These are phyloP conservation scores for Didymella arachidicola DNA, from an alignment of 2,329 filamentous ascomycete species.

Conservation along the genomic window DNA sequence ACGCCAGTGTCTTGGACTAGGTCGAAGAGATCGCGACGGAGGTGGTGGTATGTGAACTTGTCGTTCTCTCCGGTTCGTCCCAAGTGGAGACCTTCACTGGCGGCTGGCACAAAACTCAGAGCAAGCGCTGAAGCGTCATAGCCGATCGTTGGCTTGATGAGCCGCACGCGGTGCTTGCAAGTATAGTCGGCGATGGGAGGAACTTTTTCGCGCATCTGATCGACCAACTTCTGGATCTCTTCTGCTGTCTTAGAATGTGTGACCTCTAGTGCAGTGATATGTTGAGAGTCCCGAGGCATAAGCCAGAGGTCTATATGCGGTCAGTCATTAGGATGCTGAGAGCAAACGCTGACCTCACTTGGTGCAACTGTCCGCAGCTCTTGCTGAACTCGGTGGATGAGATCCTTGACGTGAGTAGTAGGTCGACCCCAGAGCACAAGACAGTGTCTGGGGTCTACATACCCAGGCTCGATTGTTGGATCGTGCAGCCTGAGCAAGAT, in stretches of 20 bases:
- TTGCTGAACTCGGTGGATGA: conserved; percentile 74
- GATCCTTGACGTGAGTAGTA: conserved; percentile 70
- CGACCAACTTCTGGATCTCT: conserved; percentile 71
- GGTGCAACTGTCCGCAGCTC: conserved; percentile 70
- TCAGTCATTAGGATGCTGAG: conserved; percentile 16
- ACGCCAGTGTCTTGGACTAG: conserved; percentile 68
- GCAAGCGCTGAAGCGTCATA: conserved; percentile 88
- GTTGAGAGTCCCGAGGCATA: conserved; percentile 79
- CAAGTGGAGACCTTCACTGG: conserved; percentile 61
- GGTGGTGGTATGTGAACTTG: conserved; percentile 86
- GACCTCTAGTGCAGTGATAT: conserved; percentile 86
- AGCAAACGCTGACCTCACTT: conserved; percentile 60
- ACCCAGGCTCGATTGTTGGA: conserved; percentile 70
- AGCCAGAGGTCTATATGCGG: conserved; percentile 74
- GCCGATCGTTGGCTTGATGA: conserved; percentile 83
- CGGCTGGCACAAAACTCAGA: conserved; percentile 83
- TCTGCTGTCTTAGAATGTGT: conserved; percentile 76
- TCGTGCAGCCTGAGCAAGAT: conserved; percentile 75
- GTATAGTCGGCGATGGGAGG: conserved; percentile 71
- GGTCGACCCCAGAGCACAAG: conserved; percentile 90
- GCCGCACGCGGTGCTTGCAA: conserved; percentile 70
- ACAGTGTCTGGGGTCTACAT: conserved; percentile 78
- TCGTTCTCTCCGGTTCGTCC: conserved; percentile 61
- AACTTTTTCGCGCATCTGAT: conserved; percentile 63
- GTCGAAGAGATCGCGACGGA: conserved; percentile 78